phyloP scores from a whole-genome alignment of 2,329 filamentous ascomycete species.

The Dactylellina haptotyla region DNA sequence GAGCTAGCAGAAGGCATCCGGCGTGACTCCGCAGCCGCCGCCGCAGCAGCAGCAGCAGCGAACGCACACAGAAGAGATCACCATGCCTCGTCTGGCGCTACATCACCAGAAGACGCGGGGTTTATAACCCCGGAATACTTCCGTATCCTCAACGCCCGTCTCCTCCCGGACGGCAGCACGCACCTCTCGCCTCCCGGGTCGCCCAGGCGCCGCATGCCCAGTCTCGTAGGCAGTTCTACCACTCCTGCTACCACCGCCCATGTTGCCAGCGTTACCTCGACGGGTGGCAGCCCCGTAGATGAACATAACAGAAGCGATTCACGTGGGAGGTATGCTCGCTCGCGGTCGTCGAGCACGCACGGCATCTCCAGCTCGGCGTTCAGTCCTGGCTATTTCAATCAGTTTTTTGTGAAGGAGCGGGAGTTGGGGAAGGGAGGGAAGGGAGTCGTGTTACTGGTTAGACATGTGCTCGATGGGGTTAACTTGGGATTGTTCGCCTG shows the following conservation, averaged over 20 bases:
- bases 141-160: slow-evolving; percentile 78
- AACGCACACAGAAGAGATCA: slow-evolving; percentile 52
- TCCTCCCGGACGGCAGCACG: slow-evolving; percentile 32
- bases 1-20: slow-evolving; percentile 60
- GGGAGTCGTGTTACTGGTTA: slow-evolving; percentile 92
- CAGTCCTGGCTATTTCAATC: slow-evolving; percentile 89
- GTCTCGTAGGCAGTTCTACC: slow-evolving; percentile 62
- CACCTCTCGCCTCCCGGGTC: slow-evolving; percentile 47
- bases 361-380: slow-evolving; percentile 88
- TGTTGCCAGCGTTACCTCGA: not conserved
- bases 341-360: slow-evolving; percentile 54
- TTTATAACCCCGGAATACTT: slow-evolving; percentile 96
- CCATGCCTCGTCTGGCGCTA: slow-evolving; percentile 57
- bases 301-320: slow-evolving; percentile 56
- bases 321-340: slow-evolving; percentile 61
- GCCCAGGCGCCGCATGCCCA: slow-evolving; percentile 57
- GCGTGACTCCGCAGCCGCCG: slow-evolving; percentile 38
- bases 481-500: slow-evolving; percentile 91
- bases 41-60: slow-evolving; percentile 25
- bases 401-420: slow-evolving; percentile 89
- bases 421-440: slow-evolving; percentile 91
- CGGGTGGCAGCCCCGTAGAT: slow-evolving; percentile 61
- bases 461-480: slow-evolving; percentile 89
- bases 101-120: slow-evolving; percentile 65
- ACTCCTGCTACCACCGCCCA: not conserved